phyloP scores from a whole-genome alignment of 257 asterid genomes.

The Ilex asprella region DNA sequence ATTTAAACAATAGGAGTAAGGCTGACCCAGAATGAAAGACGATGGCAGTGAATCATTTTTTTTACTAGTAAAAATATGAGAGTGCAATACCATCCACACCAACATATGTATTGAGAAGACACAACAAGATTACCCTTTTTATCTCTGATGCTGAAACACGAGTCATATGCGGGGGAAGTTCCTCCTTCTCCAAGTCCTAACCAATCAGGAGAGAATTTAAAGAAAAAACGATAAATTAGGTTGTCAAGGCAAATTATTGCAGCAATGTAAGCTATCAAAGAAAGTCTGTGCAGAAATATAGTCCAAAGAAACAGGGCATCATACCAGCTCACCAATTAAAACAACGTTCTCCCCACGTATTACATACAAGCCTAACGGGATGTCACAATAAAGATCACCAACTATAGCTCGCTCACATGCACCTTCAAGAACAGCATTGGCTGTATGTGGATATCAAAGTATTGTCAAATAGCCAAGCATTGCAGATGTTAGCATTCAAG shows the following conservation, averaged over 20 bases:
- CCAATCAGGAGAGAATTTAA: constrained; percentile 14
- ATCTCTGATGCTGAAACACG: constrained; percentile 73
- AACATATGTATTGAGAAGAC: not conserved
- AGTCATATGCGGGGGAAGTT: constrained; percentile 81
- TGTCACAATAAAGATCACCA: constrained; percentile 85
- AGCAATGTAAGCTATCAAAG: not conserved
- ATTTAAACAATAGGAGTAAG: not conserved
- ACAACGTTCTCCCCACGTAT: constrained; percentile 98
- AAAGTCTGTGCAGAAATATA: not conserved
- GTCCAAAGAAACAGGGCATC: constrained; percentile 8
- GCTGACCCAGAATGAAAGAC: not conserved
- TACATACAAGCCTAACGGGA: constrained; percentile 82
- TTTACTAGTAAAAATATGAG: too few species aligned
- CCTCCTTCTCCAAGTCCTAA: constrained; percentile 80
- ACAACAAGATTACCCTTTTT: constrained; percentile 38
- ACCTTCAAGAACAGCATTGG: constrained; percentile 97
- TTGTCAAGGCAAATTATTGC: not conserved
- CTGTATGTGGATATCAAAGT: constrained; percentile 25
- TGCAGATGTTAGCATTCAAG: not conserved
- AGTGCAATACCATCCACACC: not conserved
- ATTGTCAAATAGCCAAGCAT: not conserved
- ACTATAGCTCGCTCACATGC: constrained; percentile 93
- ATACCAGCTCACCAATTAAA: constrained; percentile 96
- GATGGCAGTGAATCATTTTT: not conserved
- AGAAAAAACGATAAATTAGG: constrained; percentile 4